These are phyloP conservation scores for Prunus persica DNA, from an alignment of 306 rosid species.

Conservation along the genomic window Prunus_persica_NCBIv2 NC_034009.1:27794001-27794500, in stretches of 20 bases:
- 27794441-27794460: not conserved
- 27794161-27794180: conserved; percentile 71
- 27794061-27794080: not conserved
- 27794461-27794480: conserved; percentile 20
- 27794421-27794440: conserved; percentile 18
- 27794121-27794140: conserved; percentile 27
- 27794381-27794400: not conserved
- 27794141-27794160: conserved; percentile 52
- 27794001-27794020: not conserved
- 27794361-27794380: not conserved
- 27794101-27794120: not conserved
- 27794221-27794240: not conserved
- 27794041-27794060: not conserved
- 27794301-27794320: not conserved
- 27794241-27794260: not conserved
- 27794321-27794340: too few relatives aligned
- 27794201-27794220: conserved; percentile 41
- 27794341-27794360: not conserved
- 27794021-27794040: not conserved
- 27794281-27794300: conserved; percentile 1
- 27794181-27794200: conserved; percentile 82
- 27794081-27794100: not conserved
- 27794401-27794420: not conserved
- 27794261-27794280: not conserved
- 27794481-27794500: conserved; percentile 12